A percentile compares a stretch with the other conserved stretches of the same genome.
phyloP scores from a whole-genome alignment of 2,329 filamentous ascomycete species.

The Elsinoe perseae region DNA sequence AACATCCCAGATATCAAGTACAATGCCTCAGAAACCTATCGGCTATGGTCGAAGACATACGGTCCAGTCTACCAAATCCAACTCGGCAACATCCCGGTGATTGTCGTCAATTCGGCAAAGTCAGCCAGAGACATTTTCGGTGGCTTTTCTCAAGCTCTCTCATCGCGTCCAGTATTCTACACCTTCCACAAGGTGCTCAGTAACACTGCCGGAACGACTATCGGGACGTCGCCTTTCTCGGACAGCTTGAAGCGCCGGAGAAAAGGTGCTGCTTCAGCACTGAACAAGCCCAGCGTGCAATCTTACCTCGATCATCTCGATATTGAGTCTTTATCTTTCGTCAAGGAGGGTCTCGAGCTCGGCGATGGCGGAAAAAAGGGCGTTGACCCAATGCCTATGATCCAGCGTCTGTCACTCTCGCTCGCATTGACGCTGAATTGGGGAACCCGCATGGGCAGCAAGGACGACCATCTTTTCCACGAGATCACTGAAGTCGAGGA shows the following conservation, averaged over 20 bases:
- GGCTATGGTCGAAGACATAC: slow-evolving; percentile 36
- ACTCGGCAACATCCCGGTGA: slow-evolving; percentile 38
- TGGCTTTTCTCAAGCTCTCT: slow-evolving; percentile 36
- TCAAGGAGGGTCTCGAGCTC: slow-evolving; percentile 53
- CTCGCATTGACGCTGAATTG: slow-evolving; percentile 58
- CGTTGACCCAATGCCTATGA: slow-evolving; percentile 60
- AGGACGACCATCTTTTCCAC: slow-evolving; percentile 53
- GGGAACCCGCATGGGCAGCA: slow-evolving; percentile 53
- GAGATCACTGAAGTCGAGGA: slow-evolving; percentile 59
- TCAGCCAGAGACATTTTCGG: slow-evolving; percentile 37
- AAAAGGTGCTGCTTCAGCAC: slow-evolving; percentile 57
- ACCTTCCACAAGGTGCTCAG: slow-evolving; percentile 50
- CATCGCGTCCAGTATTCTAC: slow-evolving; percentile 38
- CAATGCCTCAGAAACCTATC: slow-evolving; percentile 38
- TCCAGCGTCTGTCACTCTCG: slow-evolving; percentile 56
- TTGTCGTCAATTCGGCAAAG: slow-evolving; percentile 38
- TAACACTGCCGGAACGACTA: slow-evolving; percentile 59
- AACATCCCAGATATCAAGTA: slow-evolving; percentile 38
- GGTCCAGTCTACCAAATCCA: slow-evolving; percentile 41
- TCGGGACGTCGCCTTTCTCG: slow-evolving; percentile 59
- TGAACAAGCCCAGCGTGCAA: slow-evolving; percentile 57
- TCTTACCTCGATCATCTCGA: slow-evolving; percentile 57
- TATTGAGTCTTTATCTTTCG: slow-evolving; percentile 54
- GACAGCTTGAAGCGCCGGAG: slow-evolving; percentile 56
- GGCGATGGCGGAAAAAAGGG: slow-evolving; percentile 47